These are phyloP conservation scores for Bothriochloa decipiens DNA, from an alignment of 176 grass and related monocot species.

Conservation along the genomic window DNA sequence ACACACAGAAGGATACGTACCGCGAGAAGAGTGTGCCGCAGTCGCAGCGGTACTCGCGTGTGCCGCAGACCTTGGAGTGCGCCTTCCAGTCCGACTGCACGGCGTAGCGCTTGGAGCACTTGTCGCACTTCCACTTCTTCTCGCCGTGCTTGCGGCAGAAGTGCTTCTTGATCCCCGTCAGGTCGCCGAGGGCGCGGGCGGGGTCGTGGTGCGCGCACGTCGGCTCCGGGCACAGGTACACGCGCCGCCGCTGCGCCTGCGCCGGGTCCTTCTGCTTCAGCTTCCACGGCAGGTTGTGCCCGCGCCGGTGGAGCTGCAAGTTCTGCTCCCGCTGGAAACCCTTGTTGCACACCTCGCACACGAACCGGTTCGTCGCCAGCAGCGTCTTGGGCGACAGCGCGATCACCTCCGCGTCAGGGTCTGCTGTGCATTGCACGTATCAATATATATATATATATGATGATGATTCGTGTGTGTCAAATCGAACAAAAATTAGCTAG, in stretches of 20 bases:
- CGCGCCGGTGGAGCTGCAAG: slow-evolving; percentile 96
- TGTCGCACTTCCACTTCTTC: slow-evolving; percentile 99
- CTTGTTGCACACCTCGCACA: slow-evolving; percentile 99
- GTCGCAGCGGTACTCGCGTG: slow-evolving; percentile 96
- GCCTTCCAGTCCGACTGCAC: slow-evolving; percentile 99
- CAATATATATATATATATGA: too few relatives aligned
- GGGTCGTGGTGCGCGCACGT: too few relatives aligned
- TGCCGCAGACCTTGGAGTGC: slow-evolving; percentile 97
- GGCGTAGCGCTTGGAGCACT: slow-evolving; percentile 97
- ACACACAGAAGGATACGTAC: slow-evolving; percentile 30
- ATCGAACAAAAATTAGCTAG: background rate
- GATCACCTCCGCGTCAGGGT: slow-evolving; percentile 96
- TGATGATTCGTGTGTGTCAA: background rate
- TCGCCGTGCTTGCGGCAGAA: slow-evolving; percentile 99
- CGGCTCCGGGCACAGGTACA: too few relatives aligned
- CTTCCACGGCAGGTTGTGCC: slow-evolving; percentile 99
- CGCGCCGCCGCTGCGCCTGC: slow-evolving; percentile 58
- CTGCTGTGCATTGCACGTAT: too few relatives aligned
- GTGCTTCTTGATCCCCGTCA: slow-evolving; percentile 99
- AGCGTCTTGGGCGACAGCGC: slow-evolving; percentile 86
- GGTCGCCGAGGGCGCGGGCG: slow-evolving; percentile 94
- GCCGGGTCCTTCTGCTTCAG: slow-evolving; percentile 83
- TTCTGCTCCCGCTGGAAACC: slow-evolving; percentile 98
- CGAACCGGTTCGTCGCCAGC: slow-evolving; percentile 94
- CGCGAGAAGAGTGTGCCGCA: slow-evolving; percentile 97